Evolutionary conservation across 2,329 filamentous ascomycete genomes (phyloP), one percentile per base, ranked within the genome.

Genomic region (Talaromyces sp.): DNA sequence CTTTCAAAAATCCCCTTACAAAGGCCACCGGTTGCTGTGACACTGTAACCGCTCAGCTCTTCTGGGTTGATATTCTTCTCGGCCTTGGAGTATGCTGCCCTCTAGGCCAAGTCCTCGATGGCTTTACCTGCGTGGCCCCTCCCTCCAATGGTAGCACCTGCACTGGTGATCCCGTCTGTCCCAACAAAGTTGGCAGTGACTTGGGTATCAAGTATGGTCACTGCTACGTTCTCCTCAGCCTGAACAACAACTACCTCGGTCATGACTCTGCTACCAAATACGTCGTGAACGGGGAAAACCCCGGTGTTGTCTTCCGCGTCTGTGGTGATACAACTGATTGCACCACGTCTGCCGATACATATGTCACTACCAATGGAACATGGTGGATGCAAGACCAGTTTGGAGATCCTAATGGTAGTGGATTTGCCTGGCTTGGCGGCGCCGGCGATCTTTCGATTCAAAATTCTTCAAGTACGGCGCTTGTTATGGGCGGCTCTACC

Each of bases 341-440:
- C 26, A 46, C 35, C 9, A 59, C 57, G 24, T 24, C 24, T 3
- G 57, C 26, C 26, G 38, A 59, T 12, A 17, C 54, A 31, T 54
- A 59, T 19, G 57, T 59, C 17, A n/a, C 50, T 26, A 46, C 31
- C 24, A 59, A 59, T 48, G 57, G 57, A 17, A 59, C 57, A 24
- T 59, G 57, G 57, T 59, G 31, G 24, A 59, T 59, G 57, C 57
- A 59, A 48, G 57, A 59, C 35, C 57, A 59, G 38, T 54, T 59
- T 12, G 51, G 57, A 35, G 57, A 59, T 6, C 57, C 57, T 3
- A 59, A 54, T 48, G 57, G 57, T 35, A 46, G 32, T 54, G 57
- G 57, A n/a, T 59, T 59, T 26, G 57, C 24, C 26, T 59, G 57
- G 57, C 57, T 59, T 26, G 57, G 57, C 4, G 57, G 57, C 2